phyloP scores from a whole-genome alignment of 177 flowering plant species.

The Telopea speciosissima region DNA sequence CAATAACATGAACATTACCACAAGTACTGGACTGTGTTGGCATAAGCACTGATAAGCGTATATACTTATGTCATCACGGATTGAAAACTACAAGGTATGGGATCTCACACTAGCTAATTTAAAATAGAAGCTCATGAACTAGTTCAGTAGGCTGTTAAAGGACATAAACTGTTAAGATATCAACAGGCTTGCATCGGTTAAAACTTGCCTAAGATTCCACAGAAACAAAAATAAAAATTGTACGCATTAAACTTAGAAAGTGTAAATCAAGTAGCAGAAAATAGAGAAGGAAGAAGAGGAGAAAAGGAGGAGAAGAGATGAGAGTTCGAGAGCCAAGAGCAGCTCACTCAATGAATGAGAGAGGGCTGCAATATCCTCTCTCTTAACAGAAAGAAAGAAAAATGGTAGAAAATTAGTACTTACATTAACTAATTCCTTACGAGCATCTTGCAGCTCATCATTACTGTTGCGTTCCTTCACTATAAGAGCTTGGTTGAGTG shows the following conservation, averaged over 20 bases:
- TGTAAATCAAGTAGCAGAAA: no score
- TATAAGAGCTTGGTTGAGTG: slow-evolving; percentile 37
- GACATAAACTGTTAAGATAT: neutral
- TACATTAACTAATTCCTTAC: slow-evolving; percentile 50
- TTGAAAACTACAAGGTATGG: neutral
- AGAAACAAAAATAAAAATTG: neutral
- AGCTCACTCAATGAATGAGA: no score
- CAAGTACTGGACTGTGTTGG: neutral
- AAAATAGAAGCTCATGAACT: neutral
- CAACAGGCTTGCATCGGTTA: neutral
- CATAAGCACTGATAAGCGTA: neutral
- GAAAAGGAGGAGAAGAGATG: no score
- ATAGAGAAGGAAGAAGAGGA: no score
- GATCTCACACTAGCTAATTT: neutral
- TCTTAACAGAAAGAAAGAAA: no score
- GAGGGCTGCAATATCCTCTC: no score
- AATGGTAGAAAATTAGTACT: no score
- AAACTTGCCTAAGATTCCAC: neutral
- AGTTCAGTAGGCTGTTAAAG: neutral
- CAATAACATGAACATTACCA: neutral
- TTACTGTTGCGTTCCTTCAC: slow-evolving; percentile 48
- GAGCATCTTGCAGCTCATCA: slow-evolving; percentile 63
- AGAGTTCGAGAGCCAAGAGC: no score
- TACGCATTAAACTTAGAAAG: neutral
- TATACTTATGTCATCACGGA: neutral